phyloP scores from a whole-genome alignment of 2,329 filamentous ascomycete genomes.

The Diaporthe sp. region DNA sequence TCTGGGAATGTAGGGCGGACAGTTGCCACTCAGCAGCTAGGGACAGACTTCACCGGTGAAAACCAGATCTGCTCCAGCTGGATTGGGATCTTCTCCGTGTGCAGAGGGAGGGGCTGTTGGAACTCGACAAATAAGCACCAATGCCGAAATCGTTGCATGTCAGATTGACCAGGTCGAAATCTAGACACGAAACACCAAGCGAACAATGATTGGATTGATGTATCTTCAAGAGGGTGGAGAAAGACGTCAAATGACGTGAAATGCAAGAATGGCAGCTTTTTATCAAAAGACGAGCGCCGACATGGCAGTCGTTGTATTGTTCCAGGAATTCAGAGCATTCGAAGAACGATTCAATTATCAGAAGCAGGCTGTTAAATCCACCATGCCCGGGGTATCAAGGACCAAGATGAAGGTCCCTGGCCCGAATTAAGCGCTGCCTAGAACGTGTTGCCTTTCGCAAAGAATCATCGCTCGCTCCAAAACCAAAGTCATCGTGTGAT shows the following conservation, averaged over 20 bases:
- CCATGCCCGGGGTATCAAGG: not conserved
- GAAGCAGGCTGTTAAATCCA: not conserved
- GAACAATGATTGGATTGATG: not conserved
- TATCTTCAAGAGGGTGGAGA: not conserved
- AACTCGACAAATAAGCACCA: not conserved
- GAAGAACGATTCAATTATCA: not conserved
- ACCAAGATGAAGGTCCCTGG: not conserved
- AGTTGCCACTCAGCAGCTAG: not conserved
- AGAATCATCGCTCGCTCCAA: constrained; percentile 4
- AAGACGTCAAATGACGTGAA: not conserved
- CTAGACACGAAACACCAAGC: too few relatives aligned
- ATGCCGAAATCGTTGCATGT: not conserved
- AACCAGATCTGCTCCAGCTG: not conserved
- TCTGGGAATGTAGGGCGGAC: not conserved
- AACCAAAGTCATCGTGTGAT: not conserved
- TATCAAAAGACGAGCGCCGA: not conserved
- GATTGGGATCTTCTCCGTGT: not conserved
- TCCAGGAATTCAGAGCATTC: not conserved
- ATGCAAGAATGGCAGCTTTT: not conserved
- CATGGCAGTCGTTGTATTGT: not conserved
- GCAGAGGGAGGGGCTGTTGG: not conserved
- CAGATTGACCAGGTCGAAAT: too few relatives aligned
- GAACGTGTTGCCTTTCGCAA: not conserved
- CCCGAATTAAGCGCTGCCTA: not conserved
- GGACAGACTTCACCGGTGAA: not conserved